Percentiles rank a stretch among this genome's conserved stretches.
Evolutionary conservation across 257 asterid species (phyloP).

Genomic region (Cinchona pubescens): DNA sequence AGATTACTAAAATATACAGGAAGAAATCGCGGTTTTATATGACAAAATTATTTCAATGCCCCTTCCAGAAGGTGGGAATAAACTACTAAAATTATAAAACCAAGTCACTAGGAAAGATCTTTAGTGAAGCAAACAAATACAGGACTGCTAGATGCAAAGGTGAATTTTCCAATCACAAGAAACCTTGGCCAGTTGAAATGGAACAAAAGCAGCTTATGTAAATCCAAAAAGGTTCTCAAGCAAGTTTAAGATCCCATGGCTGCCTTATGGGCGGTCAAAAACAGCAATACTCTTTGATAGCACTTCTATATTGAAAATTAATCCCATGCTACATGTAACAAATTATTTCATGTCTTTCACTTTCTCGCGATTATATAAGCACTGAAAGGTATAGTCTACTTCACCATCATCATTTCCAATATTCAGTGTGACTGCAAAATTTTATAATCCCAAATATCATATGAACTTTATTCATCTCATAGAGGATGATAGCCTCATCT

Average conservation of each 20-base stretch:
- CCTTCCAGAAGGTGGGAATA: neutral
- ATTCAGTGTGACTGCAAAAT: no score
- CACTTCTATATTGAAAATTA: neutral
- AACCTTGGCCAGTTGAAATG: neutral
- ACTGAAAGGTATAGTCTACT: neutral
- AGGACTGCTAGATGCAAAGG: neutral
- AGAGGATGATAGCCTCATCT: neutral
- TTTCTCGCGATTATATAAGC: neutral
- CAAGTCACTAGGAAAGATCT: neutral
- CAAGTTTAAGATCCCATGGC: neutral
- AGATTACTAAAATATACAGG: neutral
- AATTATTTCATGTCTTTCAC: neutral
- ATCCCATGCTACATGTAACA: neutral
- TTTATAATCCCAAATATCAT: neutral
- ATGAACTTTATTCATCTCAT: neutral
- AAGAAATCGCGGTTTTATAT: conserved; percentile 3
- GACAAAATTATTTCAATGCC: neutral
- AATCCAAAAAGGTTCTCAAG: neutral
- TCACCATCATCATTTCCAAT: no score
- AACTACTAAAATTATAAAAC: neutral
- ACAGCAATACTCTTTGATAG: neutral
- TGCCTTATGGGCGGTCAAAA: neutral
- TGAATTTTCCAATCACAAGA: neutral
- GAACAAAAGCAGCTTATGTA: neutral
- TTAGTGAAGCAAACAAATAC: neutral